Conservation (phyloP, 305 asterid genomes). For the Solanum hybrid region DNA sequence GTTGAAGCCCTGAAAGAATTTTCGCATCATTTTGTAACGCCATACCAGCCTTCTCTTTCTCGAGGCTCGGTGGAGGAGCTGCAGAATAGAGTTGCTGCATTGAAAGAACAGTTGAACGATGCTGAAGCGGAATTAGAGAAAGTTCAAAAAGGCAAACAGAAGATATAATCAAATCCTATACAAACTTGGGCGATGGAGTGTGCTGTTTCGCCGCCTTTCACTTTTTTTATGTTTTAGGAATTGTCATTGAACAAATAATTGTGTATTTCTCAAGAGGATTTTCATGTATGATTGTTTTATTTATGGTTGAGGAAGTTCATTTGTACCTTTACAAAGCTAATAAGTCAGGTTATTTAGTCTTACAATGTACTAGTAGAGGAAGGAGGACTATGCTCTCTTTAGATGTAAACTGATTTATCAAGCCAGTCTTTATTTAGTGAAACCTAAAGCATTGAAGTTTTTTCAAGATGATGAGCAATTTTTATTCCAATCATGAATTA, state of each 20-base stretch:
- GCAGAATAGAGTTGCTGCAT: slow-evolving; percentile 48
- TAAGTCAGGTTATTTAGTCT: background rate
- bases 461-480: background rate
- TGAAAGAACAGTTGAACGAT: slow-evolving; percentile 48
- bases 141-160: slow-evolving; percentile 68
- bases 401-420: background rate
- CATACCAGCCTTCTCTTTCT: slow-evolving; percentile 46
- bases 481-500: background rate
- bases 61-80: slow-evolving; percentile 66
- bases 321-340: background rate
- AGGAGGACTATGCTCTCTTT: background rate
- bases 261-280: background rate
- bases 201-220: background rate
- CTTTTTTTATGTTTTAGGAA: background rate
- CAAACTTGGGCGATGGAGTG: background rate
- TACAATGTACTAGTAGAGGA: background rate
- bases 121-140: slow-evolving; percentile 78
- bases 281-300: slow-evolving; percentile 1
- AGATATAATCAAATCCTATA: slow-evolving; percentile 27
- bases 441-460: background rate
- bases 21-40: slow-evolving; percentile 51
- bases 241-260: background rate
- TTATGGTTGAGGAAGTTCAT: background rate
- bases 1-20: slow-evolving; percentile 70
- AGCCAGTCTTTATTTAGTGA: background rate